phyloP scores from a whole-genome alignment of 192 early-diverging fungal species.

The Rhizophagus clarus region DNA sequence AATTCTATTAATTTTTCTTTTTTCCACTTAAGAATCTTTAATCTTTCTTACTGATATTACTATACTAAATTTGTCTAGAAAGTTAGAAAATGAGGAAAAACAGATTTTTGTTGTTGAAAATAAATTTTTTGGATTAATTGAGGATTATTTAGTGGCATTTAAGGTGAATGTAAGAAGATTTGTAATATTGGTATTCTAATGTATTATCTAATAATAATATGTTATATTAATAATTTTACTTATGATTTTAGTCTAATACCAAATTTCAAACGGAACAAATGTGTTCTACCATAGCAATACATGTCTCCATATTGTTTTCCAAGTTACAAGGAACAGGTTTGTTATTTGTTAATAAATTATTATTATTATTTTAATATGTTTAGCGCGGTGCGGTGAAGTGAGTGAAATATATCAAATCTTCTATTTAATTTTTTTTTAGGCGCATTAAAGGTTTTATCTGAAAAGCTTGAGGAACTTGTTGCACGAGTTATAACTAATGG shows the following conservation, averaged over 20 bases:
- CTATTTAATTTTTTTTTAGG: neutral
- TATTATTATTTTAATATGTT: neutral
- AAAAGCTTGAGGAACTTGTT: neutral
- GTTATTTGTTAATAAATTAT: neutral
- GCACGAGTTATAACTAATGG: neutral
- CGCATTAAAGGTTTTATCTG: neutral
- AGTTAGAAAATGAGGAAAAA: constrained; percentile 6
- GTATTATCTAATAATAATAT: neutral
- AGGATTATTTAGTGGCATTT: constrained; percentile 44
- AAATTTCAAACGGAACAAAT: constrained; percentile 17
- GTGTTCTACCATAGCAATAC: neutral
- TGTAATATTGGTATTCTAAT: neutral
- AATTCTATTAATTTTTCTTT: neutral
- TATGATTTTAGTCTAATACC: neutral
- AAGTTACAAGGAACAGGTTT: constrained; percentile 6
- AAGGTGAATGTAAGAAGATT: neutral
- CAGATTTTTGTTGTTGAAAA: constrained; percentile 30
- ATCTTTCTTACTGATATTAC: constrained; percentile 10
- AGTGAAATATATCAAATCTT: too few relatives aligned
- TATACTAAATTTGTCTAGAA: constrained; percentile 13
- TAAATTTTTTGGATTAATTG: constrained; percentile 46
- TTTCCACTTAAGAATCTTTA: neutral
- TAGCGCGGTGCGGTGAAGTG: too few relatives aligned
- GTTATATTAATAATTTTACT: neutral
- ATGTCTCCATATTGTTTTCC: neutral